Percentiles rank a stretch among this genome's conserved stretches.
Evolutionary conservation across 2,329 filamentous ascomycete genomes (phyloP).

Genomic region (Epichloe amarillans): DNA sequence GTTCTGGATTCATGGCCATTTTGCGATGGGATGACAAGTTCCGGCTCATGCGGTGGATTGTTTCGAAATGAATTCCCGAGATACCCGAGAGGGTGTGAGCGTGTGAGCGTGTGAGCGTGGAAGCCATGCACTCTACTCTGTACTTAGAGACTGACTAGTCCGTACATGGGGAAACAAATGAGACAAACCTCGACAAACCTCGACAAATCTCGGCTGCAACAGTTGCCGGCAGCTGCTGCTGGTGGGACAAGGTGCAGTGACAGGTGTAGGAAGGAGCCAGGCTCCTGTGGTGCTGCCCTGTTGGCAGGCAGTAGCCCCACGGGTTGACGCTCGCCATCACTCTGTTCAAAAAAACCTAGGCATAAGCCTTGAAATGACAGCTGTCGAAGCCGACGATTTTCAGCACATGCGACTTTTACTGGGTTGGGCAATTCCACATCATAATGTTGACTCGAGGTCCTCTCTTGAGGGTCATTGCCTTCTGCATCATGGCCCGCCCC

Average conservation of each 20-base stretch:
- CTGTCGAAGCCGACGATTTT: no score
- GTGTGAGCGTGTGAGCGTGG: background rate
- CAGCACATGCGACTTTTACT: background rate
- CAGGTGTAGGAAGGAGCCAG: background rate
- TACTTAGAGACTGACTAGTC: no score
- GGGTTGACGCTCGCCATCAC: no score
- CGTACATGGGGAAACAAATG: no score
- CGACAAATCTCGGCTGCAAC: background rate
- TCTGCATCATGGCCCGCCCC: background rate
- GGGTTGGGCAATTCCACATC: background rate
- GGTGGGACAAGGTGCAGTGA: background rate
- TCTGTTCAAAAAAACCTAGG: no score
- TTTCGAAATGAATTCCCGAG: no score
- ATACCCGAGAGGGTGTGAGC: background rate
- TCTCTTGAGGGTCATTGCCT: background rate
- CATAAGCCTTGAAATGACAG: no score
- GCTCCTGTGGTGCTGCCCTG: no score
- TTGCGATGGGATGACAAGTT: no score
- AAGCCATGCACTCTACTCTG: no score
- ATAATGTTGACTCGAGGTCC: background rate
- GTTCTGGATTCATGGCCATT: slow-evolving; percentile 16
- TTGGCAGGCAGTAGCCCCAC: no score
- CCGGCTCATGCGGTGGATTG: background rate
- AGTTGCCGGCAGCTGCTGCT: background rate
- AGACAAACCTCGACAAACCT: no score